A percentile compares a stretch with the other conserved stretches of the same genome.
Evolutionary conservation across 345 rosid genomes (phyloP).

Genomic region (Clausena lansium): DNA sequence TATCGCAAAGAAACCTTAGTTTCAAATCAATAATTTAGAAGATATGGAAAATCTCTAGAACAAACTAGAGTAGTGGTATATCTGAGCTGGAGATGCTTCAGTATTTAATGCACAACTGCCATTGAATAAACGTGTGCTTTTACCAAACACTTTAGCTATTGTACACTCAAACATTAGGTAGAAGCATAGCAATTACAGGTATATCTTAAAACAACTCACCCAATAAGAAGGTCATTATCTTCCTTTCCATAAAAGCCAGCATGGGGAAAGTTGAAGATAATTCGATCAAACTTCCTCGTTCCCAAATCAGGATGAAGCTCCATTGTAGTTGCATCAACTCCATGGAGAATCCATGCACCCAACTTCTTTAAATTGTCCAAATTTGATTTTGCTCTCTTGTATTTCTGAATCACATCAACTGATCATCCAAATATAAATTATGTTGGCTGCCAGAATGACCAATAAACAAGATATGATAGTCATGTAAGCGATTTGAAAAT

Average conservation of each 20-base stretch:
- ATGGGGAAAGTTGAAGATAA: conserved; percentile 64
- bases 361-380: conserved; percentile 26
- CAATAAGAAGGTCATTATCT: conserved; percentile 20
- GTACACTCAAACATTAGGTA: too few relatives aligned
- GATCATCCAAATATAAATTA: conserved; percentile 3
- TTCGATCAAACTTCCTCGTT: conserved; percentile 41
- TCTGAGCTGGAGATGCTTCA: too few relatives aligned
- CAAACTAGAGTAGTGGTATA: too few relatives aligned
- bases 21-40: too few relatives aligned
- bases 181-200: too few relatives aligned
- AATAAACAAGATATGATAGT: neutral
- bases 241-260: conserved; percentile 59
- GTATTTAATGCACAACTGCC: too few relatives aligned
- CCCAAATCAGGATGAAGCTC: conserved; percentile 29
- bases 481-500: too few relatives aligned
- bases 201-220: conserved; percentile 20
- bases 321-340: conserved; percentile 58
- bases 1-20: too few relatives aligned
- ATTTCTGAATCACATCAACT: conserved; percentile 41
- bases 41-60: too few relatives aligned
- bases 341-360: conserved; percentile 44
- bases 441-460: neutral
- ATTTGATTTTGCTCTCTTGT: conserved; percentile 48
- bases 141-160: too few relatives aligned
- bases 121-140: too few relatives aligned